These are phyloP conservation scores for Venturia aucupariae DNA, from an alignment of 2,329 filamentous ascomycete species.

Conservation along the genomic window DNA sequence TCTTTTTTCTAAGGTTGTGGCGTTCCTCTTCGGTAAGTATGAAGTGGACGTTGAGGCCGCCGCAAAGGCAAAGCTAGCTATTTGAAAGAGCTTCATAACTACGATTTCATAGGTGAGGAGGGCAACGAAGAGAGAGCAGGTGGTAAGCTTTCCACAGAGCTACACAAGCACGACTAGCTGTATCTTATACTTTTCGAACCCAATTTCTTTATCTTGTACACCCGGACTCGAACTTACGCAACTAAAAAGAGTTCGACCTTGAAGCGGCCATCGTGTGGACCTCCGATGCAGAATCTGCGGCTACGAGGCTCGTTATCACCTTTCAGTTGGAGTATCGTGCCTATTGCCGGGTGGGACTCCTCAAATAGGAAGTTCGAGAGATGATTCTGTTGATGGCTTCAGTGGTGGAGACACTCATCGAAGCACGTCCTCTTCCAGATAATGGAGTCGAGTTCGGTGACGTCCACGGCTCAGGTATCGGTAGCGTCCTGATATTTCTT, in stretches of 20 bases:
- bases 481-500: neutral
- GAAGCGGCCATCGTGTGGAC: neutral
- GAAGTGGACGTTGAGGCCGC: neutral
- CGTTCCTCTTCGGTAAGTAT: neutral
- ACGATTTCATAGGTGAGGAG: neutral
- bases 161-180: neutral
- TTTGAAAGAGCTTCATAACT: neutral
- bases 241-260: neutral
- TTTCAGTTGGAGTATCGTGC: neutral
- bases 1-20: constrained; percentile 7
- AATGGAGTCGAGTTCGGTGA: neutral
- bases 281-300: neutral
- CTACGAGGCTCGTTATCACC: neutral
- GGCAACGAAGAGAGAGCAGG: neutral
- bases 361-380: neutral
- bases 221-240: neutral
- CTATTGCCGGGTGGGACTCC: neutral
- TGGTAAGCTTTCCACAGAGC: neutral
- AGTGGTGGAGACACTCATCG: neutral
- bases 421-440: neutral
- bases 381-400: neutral
- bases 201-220: neutral
- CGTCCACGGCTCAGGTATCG: neutral
- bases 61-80: constrained; percentile 1
- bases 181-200: neutral